Conservation (phyloP, 371 early-diverging fungal genomes). For the Mortierella sp. region DNA sequence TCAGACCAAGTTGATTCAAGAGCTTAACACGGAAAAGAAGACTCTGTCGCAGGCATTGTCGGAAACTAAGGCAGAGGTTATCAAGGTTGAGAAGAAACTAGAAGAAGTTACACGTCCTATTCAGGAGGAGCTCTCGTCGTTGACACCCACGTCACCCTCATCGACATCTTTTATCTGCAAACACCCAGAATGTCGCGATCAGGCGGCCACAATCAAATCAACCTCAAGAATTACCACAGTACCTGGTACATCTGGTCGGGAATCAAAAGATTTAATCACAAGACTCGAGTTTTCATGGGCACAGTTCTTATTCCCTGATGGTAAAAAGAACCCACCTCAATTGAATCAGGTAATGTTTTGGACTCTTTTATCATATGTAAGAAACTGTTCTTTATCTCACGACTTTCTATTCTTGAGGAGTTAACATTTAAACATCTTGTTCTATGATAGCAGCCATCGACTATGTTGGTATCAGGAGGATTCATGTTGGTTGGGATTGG, state of each 20-base stretch:
- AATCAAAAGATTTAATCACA: conserved; percentile 1
- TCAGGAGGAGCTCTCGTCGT: conserved; percentile 18
- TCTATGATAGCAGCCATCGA: conserved; percentile 20
- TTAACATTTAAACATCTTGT: not conserved
- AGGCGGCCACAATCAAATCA: not conserved
- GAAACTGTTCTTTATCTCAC: not conserved
- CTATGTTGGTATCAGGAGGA: conserved; percentile 40
- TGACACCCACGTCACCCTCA: conserved; percentile 30
- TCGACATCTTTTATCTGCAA: conserved; percentile 10
- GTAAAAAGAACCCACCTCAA: conserved; percentile 20
- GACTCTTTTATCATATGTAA: not conserved
- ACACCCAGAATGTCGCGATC: conserved; percentile 8
- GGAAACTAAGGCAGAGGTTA: conserved; percentile 17
- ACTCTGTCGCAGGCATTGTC: conserved; percentile 11
- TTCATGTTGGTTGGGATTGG: conserved; percentile 50
- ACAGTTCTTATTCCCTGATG: conserved; percentile 26
- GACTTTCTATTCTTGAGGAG: not conserved
- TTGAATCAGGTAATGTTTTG: conserved; percentile 23
- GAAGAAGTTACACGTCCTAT: conserved; percentile 2
- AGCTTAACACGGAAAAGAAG: conserved; percentile 16
- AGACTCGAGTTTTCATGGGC: conserved; percentile 42
- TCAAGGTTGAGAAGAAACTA: conserved; percentile 25
- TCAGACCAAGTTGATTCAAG: conserved; percentile 21
- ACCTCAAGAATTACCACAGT: not conserved
- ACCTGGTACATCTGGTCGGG: not conserved